Evolutionary conservation across 371 early-diverging fungal genomes (phyloP).

Genomic region (Rhizopus arrhizus): DNA sequence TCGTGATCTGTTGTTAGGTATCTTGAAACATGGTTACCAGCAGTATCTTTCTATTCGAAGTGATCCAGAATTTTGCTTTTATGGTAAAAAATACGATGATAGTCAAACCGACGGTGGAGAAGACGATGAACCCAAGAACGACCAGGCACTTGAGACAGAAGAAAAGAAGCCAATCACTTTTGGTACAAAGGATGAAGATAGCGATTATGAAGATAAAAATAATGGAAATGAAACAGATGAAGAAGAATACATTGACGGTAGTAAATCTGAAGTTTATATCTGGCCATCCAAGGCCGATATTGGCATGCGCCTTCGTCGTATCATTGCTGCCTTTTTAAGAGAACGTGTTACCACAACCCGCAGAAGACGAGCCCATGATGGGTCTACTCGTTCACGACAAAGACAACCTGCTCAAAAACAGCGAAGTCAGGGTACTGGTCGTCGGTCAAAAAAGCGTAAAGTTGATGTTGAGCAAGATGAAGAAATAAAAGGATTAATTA

Average conservation of each 20-base stretch:
- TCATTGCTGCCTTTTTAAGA: slow-evolving; percentile 71
- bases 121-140: slow-evolving; percentile 5
- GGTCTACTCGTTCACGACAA: slow-evolving; percentile 46
- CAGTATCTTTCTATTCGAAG: slow-evolving; percentile 66
- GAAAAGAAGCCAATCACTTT: not conserved
- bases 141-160: slow-evolving; percentile 3
- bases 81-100: slow-evolving; percentile 57
- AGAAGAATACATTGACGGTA: slow-evolving; percentile 12
- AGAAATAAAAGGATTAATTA: slow-evolving; percentile 4
- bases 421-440: slow-evolving; percentile 48
- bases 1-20: slow-evolving; percentile 79
- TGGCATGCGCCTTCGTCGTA: slow-evolving; percentile 72
- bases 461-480: slow-evolving; percentile 74
- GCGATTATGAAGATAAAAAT: slow-evolving; percentile 13
- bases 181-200: slow-evolving; percentile 25
- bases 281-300: slow-evolving; percentile 78
- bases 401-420: slow-evolving; percentile 50
- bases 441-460: slow-evolving; percentile 74
- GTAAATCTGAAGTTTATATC: slow-evolving; percentile 26
- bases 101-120: slow-evolving; percentile 42
- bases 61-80: slow-evolving; percentile 74
- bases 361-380: slow-evolving; percentile 23
- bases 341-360: slow-evolving; percentile 52
- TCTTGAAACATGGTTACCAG: slow-evolving; percentile 81
- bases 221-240: slow-evolving; percentile 6